phyloP scores from a whole-genome alignment of 2,329 filamentous ascomycete species.

The Colletotrichum liaoningense region DNA sequence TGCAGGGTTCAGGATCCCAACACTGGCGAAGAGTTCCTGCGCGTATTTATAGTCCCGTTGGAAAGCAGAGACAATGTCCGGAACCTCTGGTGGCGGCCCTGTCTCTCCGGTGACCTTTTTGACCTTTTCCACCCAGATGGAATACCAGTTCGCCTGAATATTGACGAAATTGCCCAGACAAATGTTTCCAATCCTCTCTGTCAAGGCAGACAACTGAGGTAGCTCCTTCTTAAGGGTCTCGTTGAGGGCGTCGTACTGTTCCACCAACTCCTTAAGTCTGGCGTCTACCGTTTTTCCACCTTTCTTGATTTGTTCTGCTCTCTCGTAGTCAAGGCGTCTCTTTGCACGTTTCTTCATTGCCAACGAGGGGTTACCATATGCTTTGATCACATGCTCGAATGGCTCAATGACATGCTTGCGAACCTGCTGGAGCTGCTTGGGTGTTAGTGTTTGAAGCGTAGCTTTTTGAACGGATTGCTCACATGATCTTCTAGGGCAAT shows the following conservation, averaged over 20 bases:
- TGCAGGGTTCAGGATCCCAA: conserved; percentile 83
- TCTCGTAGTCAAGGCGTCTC: conserved; percentile 89
- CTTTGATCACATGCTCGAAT: conserved; percentile 80
- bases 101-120: conserved; percentile 77
- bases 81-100: conserved; percentile 72
- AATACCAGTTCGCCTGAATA: conserved; percentile 86
- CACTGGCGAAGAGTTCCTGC: conserved; percentile 75
- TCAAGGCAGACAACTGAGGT: conserved; percentile 83
- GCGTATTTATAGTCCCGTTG: conserved; percentile 81
- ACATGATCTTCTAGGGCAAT: conserved; percentile 88
- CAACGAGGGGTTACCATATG: conserved; percentile 85
- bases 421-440: conserved; percentile 68
- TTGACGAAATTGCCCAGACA: conserved; percentile 87
- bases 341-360: conserved; percentile 97
- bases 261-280: conserved; percentile 84
- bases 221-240: conserved; percentile 94
- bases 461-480: conserved; percentile 48
- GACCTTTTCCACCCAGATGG: conserved; percentile 86
- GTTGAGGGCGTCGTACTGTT: conserved; percentile 92
- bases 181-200: conserved; percentile 82
- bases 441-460: neutral
- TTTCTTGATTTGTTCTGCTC: conserved; percentile 80
- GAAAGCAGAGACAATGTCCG: conserved; percentile 83
- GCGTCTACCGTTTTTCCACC: conserved; percentile 88
- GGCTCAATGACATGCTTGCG: conserved; percentile 87